Evolutionary conservation across 2,329 filamentous ascomycete species (phyloP).

Genomic region (Talaromyces sp.): DNA sequence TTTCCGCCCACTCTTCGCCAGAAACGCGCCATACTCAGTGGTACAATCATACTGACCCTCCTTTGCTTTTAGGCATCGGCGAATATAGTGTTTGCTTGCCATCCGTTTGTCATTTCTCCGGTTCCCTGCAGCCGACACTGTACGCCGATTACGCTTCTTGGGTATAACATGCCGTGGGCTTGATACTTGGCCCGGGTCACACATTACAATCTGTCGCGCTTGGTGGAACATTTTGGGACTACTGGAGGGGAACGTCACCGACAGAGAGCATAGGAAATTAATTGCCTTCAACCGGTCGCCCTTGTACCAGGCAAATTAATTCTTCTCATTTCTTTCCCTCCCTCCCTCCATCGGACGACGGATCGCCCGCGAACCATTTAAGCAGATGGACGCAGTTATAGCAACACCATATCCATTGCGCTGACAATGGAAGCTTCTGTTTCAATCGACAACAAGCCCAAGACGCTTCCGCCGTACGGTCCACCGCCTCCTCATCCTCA

Average conservation of each 20-base stretch:
- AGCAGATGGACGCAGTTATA: constrained; percentile 15
- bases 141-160: background rate
- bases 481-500: constrained; percentile 22
- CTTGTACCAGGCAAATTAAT: background rate
- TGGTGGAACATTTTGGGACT: background rate
- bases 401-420: constrained; percentile 15
- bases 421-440: constrained; percentile 21
- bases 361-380: background rate
- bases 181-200: background rate
- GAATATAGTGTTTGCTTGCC: background rate
- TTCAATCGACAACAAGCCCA: constrained; percentile 22
- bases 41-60: background rate
- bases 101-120: background rate
- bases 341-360: background rate
- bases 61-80: background rate
- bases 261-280: background rate
- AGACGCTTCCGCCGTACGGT: constrained; percentile 18
- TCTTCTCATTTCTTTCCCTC: background rate
- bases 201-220: background rate
- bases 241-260: background rate
- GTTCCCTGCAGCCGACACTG: background rate
- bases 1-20: background rate
- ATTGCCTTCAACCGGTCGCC: background rate
- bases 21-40: background rate
- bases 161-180: background rate